A percentile compares a stretch with the other conserved stretches of the same genome.
Evolutionary conservation across 148 eudicot genomes (phyloP).

Genomic region (Silene uniflora): DNA sequence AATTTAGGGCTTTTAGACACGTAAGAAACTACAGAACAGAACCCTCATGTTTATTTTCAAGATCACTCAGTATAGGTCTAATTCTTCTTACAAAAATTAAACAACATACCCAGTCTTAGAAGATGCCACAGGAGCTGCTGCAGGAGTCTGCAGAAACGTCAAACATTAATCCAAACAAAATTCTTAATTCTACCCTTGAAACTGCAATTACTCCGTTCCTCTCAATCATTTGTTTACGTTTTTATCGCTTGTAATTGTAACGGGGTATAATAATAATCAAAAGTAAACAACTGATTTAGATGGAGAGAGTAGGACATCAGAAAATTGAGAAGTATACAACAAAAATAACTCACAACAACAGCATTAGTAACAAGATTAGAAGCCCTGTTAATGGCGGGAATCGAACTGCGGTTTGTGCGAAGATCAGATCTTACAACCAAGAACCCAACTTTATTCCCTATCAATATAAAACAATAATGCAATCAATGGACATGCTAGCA

Average conservation of each 20-base stretch:
- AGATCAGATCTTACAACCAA: conserved; percentile 45
- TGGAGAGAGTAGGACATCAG: no score
- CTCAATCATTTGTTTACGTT: no score
- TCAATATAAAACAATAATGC: background rate
- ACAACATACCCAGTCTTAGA: conserved; percentile 25
- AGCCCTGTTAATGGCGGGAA: conserved; percentile 24
- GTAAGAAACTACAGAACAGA: no score
- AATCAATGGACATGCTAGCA: no score
- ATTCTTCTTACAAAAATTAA: background rate
- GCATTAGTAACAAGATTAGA: conserved; percentile 46
- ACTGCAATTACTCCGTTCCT: no score
- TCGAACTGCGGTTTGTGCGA: conserved; percentile 28
- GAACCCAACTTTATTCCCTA: conserved; percentile 42
- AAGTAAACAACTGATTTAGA: no score
- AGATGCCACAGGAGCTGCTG: conserved; percentile 21
- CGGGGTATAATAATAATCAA: no score
- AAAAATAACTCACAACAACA: conserved; percentile 51
- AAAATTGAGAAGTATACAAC: background rate
- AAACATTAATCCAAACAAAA: background rate
- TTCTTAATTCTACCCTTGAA: background rate
- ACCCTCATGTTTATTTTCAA: no score
- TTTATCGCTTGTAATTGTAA: no score
- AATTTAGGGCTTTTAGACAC: no score
- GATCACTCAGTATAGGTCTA: no score
- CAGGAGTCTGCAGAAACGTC: conserved; percentile 22